Base-by-base conservation (phyloP, 148 eudicot genomes). In the Vaccinium darrowii region DNA sequence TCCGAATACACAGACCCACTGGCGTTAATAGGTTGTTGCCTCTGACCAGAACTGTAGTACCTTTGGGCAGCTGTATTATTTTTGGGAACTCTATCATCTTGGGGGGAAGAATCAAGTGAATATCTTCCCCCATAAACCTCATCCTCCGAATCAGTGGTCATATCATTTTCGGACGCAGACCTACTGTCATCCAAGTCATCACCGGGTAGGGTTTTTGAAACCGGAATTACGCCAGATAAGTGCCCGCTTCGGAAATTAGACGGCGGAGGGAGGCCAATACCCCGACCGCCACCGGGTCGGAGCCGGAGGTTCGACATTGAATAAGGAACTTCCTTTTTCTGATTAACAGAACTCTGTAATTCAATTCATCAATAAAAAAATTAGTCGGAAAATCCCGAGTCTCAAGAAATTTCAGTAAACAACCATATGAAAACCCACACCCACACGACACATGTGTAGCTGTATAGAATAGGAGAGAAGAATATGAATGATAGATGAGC, bases 51-150 rank as follows among this genome's bases (percentile, higher is more conserved):
- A 71, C 87, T 87, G 18, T 84, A 69, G 85, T 88, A 90, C 73
- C 90, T 82, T 49, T 85, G 82, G 76, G 79, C 74, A 80, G 85
- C 82, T 1, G 73, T 75, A 75, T 62, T 88, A 18, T 79, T 85
- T 25, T 79, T 78, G 7, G 87, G 88, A 79, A 87, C 90, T 81
- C 93, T 90, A 72, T 88, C 92, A 80, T 93, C 94, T 75, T 90
- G 94, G 54, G 97, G 98, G 16, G 97, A 95, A 14, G 98, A 93
- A 87, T 95, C 97, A 21, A 93, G 87, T 1, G 97, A 95, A 79
- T 92, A 91, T 72, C 92, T 88, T n/a, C 93, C 95, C 54, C 95
- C 94, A 72, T 94, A 94, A 63, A 89, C 92, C 85, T 90, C 98
- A 47, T 89, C 93, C 76, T 95, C 98, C 0, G 95, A 92, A 57